Evolutionary conservation across 2,329 filamentous ascomycete genomes (phyloP).

Genomic region (Colletotrichum trifolii): DNA sequence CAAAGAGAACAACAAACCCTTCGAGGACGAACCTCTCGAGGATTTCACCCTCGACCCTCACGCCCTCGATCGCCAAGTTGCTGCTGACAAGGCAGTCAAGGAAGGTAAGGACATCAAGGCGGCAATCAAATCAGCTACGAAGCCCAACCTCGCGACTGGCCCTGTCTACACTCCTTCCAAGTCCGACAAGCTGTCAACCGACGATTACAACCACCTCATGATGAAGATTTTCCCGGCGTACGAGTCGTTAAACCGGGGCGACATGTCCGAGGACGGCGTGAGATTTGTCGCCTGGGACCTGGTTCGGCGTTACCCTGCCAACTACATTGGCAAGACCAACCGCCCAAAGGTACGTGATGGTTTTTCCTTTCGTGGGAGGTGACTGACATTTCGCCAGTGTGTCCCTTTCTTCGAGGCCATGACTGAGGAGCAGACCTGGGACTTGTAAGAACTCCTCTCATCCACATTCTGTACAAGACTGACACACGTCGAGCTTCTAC

Average conservation of each 20-base stretch:
- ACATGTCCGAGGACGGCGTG: slow-evolving; percentile 42
- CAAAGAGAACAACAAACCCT: slow-evolving; percentile 4
- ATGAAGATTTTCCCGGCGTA: slow-evolving; percentile 28
- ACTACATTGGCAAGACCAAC: slow-evolving; percentile 67
- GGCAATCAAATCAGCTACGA: background rate
- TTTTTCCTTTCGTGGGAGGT: background rate
- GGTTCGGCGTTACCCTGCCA: slow-evolving; percentile 68
- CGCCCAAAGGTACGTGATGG: slow-evolving; percentile 54
- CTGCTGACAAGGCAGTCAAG: slow-evolving; percentile 14
- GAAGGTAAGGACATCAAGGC: slow-evolving; percentile 8
- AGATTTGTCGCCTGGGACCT: slow-evolving; percentile 63
- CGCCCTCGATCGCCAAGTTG: slow-evolving; percentile 20
- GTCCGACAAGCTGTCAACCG: slow-evolving; percentile 19
- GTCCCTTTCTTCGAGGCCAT: slow-evolving; percentile 67
- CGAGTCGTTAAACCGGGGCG: slow-evolving; percentile 21
- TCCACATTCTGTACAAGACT: slow-evolving; percentile 15
- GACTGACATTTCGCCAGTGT: slow-evolving; percentile 44
- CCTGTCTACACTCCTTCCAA: slow-evolving; percentile 18
- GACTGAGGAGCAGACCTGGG: slow-evolving; percentile 73
- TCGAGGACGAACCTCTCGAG: slow-evolving; percentile 5
- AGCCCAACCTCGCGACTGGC: background rate
- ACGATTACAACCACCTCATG: slow-evolving; percentile 23
- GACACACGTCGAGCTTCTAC: slow-evolving; percentile 68
- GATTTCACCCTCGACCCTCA: slow-evolving; percentile 13
- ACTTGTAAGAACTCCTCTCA: slow-evolving; percentile 72